Conservation (phyloP, 1,284 basidiomycete genomes). For the Apiotrichum laibachii region DNA sequence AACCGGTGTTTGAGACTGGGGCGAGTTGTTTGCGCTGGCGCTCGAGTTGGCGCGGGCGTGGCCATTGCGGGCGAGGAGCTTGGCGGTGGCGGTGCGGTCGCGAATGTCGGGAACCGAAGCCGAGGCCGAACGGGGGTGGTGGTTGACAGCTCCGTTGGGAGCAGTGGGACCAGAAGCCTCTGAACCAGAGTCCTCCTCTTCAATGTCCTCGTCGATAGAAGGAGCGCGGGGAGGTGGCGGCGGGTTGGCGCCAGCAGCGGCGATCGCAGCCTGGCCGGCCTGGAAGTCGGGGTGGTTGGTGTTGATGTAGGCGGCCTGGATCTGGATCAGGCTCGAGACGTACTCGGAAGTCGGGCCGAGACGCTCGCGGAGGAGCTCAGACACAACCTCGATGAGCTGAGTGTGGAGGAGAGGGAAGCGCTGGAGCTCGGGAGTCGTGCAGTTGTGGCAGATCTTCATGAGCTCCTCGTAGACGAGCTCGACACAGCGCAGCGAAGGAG, state of each 20-base stretch:
- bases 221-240: slow-evolving; percentile 22
- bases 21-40: slow-evolving; percentile 18
- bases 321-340: slow-evolving; percentile 90
- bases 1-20: slow-evolving; percentile 20
- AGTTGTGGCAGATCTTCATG: slow-evolving; percentile 99
- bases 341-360: slow-evolving; percentile 96
- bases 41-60: slow-evolving; percentile 20
- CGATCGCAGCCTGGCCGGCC: slow-evolving; percentile 51
- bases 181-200: slow-evolving; percentile 41
- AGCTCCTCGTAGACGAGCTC: slow-evolving; percentile 98
- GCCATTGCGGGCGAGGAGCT: slow-evolving; percentile 24
- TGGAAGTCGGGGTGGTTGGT: slow-evolving; percentile 58
- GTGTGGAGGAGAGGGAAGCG: slow-evolving; percentile 92
- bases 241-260: slow-evolving; percentile 40
- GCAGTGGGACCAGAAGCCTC: slow-evolving; percentile 47
- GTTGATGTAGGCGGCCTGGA: slow-evolving; percentile 99
- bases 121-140: slow-evolving; percentile 71
- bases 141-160: slow-evolving; percentile 57
- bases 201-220: slow-evolving; percentile 31
- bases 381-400: slow-evolving; percentile 94
- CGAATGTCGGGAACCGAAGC: slow-evolving; percentile 72
- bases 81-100: slow-evolving; percentile 21
- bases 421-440: slow-evolving; percentile 89
- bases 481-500: slow-evolving; percentile 90
- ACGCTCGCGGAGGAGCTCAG: slow-evolving; percentile 89